These are phyloP conservation scores for Paramecium caudatum DNA, from an alignment of 73 alveolate species.

Conservation along the genomic window DNA sequence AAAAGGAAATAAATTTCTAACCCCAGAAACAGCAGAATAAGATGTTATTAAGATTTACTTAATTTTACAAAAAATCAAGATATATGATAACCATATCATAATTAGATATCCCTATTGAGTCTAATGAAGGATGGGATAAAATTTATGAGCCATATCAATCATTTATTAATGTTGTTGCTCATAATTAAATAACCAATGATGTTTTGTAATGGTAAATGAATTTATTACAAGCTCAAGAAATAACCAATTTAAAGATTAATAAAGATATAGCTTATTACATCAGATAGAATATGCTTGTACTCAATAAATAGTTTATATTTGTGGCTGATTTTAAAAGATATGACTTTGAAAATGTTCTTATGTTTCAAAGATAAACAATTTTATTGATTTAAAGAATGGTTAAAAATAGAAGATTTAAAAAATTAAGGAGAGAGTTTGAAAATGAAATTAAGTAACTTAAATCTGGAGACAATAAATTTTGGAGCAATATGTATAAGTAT, in stretches of 20 bases:
- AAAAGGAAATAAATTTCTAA: constrained; percentile 1
- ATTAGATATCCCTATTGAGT: constrained; percentile 13
- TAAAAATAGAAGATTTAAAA: constrained; percentile 26
- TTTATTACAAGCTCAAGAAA: neutral
- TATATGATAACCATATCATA: neutral
- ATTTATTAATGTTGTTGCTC: neutral
- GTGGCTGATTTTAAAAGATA: neutral
- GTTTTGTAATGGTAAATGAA: constrained; percentile 40
- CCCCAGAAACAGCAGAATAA: neutral
- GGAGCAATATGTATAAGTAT: constrained; percentile 34
- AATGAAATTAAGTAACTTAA: neutral
- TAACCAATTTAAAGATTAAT: neutral
- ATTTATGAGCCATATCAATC: constrained; percentile 18
- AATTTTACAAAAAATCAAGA: constrained; percentile 37
- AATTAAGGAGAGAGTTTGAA: neutral
- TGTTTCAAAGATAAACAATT: neutral
- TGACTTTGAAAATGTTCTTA: constrained; percentile 48
- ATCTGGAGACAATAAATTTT: neutral
- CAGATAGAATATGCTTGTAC: neutral
- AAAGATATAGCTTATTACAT: neutral
- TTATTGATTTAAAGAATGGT: constrained; percentile 6
- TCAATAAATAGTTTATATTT: neutral
- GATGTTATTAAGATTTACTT: constrained; percentile 12
- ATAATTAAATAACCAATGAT: neutral
- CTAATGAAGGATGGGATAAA: neutral